Percentiles rank a stretch among this genome's conserved stretches.
phyloP scores from a whole-genome alignment of 352 stramenopile genomes.

The Phytophthora aleatoria region DNA sequence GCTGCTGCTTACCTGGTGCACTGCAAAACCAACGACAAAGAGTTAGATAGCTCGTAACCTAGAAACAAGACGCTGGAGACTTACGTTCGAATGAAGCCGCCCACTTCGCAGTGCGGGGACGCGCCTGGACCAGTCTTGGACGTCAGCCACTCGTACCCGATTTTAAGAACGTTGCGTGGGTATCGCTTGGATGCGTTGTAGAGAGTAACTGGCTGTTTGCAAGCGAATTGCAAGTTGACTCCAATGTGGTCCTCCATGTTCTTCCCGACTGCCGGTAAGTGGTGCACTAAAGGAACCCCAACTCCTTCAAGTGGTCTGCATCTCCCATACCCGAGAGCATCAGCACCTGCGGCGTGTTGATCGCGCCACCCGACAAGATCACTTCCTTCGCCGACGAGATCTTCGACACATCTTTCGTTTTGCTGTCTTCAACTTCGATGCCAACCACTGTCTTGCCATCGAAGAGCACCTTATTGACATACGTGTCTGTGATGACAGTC shows the following conservation, averaged over 20 bases:
- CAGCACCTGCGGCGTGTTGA: constrained; percentile 90
- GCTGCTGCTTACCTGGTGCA: constrained; percentile 64
- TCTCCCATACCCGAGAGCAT: constrained; percentile 89
- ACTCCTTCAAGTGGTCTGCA: constrained; percentile 75
- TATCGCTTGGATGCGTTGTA: constrained; percentile 87
- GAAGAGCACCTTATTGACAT: constrained; percentile 84
- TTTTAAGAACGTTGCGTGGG: constrained; percentile 77
- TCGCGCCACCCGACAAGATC: constrained; percentile 85
- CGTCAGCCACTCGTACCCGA: constrained; percentile 78
- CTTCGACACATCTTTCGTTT: constrained; percentile 46
- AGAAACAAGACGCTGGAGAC: constrained; percentile 1
- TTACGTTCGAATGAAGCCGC: constrained; percentile 83
- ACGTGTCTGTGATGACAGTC: constrained; percentile 76
- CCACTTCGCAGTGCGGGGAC: constrained; percentile 77
- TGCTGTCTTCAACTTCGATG: constrained; percentile 65
- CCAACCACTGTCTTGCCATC: constrained; percentile 72
- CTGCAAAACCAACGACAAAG: constrained; percentile 18
- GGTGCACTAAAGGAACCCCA: constrained; percentile 73
- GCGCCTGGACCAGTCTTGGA: constrained; percentile 61
- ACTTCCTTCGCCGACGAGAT: constrained; percentile 77
- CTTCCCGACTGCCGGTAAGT: constrained; percentile 80
- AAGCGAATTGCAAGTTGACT: constrained; percentile 84
- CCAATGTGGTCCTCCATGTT: constrained; percentile 89
- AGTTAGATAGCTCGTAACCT: background rate
- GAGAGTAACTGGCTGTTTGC: constrained; percentile 84